Base-by-base conservation (phyloP, 345 rosid genomes). In the Aquilaria malaccensis region DNA sequence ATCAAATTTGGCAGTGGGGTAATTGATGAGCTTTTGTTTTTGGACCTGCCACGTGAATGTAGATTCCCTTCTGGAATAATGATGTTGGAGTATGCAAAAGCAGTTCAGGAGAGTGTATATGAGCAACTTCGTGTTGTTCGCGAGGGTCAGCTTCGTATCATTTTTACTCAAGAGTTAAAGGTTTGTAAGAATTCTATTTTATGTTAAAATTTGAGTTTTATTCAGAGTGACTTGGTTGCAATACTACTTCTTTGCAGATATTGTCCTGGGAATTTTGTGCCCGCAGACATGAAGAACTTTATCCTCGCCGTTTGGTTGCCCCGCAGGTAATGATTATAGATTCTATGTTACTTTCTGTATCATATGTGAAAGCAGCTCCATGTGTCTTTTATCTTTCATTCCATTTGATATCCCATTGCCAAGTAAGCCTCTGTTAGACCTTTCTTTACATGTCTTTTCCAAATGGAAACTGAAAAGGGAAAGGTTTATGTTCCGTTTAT, bases 251-350 rank as follows among this genome's bases (percentile, higher is more conserved):
- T 63, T 43, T 11, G 31, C 81, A 93, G 99, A 90, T 94, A 68
- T 72, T 94, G 67, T 88, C 92, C 30, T 94, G 99, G 99, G 99
- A 94, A 73, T 94, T 90, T 69, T 94, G 99, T 80, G 92, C 92
- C 10, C 88, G 88, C 4, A 84, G 80, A 29, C 99, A 90, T 74
- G 97, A 94, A 79, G 96, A 94, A 76, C 87, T 94, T 51, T 94
- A 87, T 68, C 99, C 96, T 64, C 92, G 99, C 33, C 90, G 92
- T 62, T 76, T 90, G 76, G 93, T 94, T 74, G 92, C 90, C 48
- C 97, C 99, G 11, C 97, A 94, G 92, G 99, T 94, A 76, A 61
- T 33, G 7, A 67, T 22, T 55, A 30, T 59, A 14, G 50, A 45
- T 55, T 41, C 53, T 30, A 61, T 50, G 58, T 53, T 55, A 45